Base-by-base conservation (phyloP, 345 rosid species). In the Lepidium africanum region DNA sequence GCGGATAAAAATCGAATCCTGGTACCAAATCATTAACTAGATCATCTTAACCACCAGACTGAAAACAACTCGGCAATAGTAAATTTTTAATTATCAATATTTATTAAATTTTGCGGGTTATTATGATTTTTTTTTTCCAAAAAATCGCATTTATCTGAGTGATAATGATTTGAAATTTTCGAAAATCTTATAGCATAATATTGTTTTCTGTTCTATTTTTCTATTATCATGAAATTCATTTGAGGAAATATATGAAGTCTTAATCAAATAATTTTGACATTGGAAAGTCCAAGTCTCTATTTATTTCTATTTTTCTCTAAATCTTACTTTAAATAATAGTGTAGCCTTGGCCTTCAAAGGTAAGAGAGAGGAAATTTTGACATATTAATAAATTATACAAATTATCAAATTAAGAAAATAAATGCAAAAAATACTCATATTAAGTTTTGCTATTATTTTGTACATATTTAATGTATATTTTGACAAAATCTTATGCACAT, bases 211-310 rank as follows among this genome's bases (percentile, higher is more conserved):
- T 5, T 30, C 33, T 30, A 6, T 12, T 47, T 57, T 8, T 45
- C 48, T 33, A 7, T 15, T 23, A 30, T 64, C n/a, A 61, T 25
- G n/a, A 59, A 27, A 66, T 52, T 60, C 7, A 59, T 48, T 30
- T 52, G 41, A 36, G 39, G 47, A 3, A 36, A n/a, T 21, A 55
- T 33, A 14, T 32, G 5, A 55, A 12, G 59, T 57, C 73, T 2
- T 30, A 53, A 68, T 74, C 64, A 46, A 56, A 27, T 56, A 16
- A 7, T 52, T 21, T 67, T 74, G 78, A 74, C 74, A 54, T 62
- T 19, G 3, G 52, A 68, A 74, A 67, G 69, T 67, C 67, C 59
- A 30, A 30, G 14, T 9, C 30, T 45, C 42, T 30, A 10, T 23
- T 16, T 10, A 19, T 37, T 10, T 19, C 6, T 56, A 3, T 37